A percentile compares a stretch with the other conserved stretches of the same genome.
phyloP scores from a whole-genome alignment of 306 rosid genomes.

The Castanospermum australe region DNA sequence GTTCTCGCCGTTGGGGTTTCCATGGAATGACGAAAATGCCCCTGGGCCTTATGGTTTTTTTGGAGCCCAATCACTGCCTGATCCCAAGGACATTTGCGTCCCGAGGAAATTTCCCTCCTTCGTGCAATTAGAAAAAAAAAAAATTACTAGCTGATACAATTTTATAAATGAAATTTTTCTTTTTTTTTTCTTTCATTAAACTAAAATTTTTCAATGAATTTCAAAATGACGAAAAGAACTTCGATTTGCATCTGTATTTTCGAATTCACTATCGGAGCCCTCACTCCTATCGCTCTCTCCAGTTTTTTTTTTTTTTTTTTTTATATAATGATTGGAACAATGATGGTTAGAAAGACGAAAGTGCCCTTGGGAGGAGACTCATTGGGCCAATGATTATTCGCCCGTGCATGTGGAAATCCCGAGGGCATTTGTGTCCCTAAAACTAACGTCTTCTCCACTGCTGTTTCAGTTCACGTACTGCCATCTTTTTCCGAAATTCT shows the following conservation, averaged over 20 bases:
- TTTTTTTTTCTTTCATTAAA: not conserved
- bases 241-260: not conserved
- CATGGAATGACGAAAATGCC: conserved; percentile 19
- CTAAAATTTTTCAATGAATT: not conserved
- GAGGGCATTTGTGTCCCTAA: conserved; percentile 55
- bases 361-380: conserved; percentile 16
- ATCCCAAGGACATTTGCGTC: conserved; percentile 49
- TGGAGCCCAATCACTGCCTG: conserved; percentile 32
- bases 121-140: no score
- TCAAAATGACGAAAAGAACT: not conserved
- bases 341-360: conserved; percentile 26
- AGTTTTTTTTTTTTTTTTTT: no score
- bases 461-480: conserved; percentile 44
- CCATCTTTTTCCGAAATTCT: no score
- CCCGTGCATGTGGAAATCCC: conserved; percentile 46
- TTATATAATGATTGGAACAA: not conserved
- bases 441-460: not conserved
- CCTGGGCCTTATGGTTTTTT: not conserved
- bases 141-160: no score
- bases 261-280: no score
- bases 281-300: no score
- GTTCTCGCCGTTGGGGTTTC: not conserved
- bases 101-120: not conserved
- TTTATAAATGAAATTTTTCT: not conserved
- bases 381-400: conserved; percentile 29